These are phyloP conservation scores for Musa balbisiana DNA, from an alignment of 202 grass and related monocot genomes.

Conservation along the genomic window DNA sequence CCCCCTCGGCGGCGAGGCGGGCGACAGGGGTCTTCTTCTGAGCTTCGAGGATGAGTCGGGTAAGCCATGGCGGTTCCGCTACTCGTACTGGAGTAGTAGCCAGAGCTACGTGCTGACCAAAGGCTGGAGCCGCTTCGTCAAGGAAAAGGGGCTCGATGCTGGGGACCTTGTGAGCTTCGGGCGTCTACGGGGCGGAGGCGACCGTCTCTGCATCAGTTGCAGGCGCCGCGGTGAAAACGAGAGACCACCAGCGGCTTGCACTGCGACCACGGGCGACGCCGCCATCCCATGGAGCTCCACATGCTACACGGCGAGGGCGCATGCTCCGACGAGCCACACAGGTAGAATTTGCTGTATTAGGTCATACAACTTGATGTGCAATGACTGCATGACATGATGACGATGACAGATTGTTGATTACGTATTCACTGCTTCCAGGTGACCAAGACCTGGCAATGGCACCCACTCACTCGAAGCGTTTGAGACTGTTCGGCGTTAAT, in stretches of 20 bases:
- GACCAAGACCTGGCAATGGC: slow-evolving; percentile 28
- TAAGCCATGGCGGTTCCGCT: slow-evolving; percentile 17
- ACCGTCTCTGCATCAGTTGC: slow-evolving; percentile 20
- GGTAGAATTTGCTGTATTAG: background rate
- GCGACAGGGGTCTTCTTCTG: slow-evolving; percentile 8
- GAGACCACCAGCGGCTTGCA: slow-evolving; percentile 11
- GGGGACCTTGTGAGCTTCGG: slow-evolving; percentile 13
- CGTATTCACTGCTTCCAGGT: background rate
- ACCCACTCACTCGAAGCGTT: slow-evolving; percentile 34
- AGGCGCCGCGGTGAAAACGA: background rate
- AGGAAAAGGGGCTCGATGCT: slow-evolving; percentile 19
- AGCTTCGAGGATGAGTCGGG: slow-evolving; percentile 20
- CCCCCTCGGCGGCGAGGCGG: slow-evolving; percentile 7
- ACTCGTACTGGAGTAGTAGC: slow-evolving; percentile 25
- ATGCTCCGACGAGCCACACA: slow-evolving; percentile 28
- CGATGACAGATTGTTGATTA: background rate
- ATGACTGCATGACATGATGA: too few relatives aligned
- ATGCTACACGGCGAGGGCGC: slow-evolving; percentile 44
- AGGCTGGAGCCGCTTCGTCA: slow-evolving; percentile 23
- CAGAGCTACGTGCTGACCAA: slow-evolving; percentile 23
- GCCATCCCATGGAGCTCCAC: slow-evolving; percentile 56
- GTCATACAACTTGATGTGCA: too few relatives aligned
- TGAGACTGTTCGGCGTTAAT: slow-evolving; percentile 89
- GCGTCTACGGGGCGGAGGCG: background rate
- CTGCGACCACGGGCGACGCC: slow-evolving; percentile 17